Percentiles rank a stretch among this genome's conserved stretches.
phyloP scores from a whole-genome alignment of 2,329 filamentous ascomycete species.

The Aciculosporium take region DNA sequence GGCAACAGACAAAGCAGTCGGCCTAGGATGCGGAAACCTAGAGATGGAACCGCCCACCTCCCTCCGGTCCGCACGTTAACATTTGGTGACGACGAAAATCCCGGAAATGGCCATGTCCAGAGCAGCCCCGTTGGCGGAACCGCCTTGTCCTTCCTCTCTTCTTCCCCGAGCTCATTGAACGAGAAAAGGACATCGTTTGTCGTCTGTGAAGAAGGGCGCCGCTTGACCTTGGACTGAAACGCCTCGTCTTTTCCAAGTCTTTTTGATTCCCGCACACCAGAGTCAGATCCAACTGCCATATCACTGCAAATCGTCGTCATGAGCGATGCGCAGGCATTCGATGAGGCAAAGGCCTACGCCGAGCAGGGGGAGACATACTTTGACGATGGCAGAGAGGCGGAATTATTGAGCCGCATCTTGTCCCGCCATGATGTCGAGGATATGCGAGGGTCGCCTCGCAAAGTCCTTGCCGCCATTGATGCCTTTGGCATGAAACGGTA shows the following conservation, averaged over 20 bases:
- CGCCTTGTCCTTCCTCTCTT: too few relatives aligned
- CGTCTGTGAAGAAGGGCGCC: too few relatives aligned
- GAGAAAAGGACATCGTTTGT: too few relatives aligned
- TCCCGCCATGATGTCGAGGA: slow-evolving; percentile 44
- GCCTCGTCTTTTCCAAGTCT: too few relatives aligned
- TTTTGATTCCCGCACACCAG: neutral
- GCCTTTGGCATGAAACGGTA: slow-evolving; percentile 38
- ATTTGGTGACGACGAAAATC: too few relatives aligned
- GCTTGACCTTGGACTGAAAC: too few relatives aligned
- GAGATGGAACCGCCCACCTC: neutral
- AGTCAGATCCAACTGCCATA: neutral
- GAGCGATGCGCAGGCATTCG: slow-evolving; percentile 14
- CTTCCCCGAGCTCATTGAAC: too few relatives aligned
- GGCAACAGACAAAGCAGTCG: neutral
- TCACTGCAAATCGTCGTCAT: neutral
- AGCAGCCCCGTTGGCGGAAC: too few relatives aligned
- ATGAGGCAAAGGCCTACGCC: slow-evolving; percentile 25
- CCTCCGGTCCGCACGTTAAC: too few relatives aligned
- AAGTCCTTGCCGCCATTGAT: slow-evolving; percentile 56
- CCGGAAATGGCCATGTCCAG: too few relatives aligned
- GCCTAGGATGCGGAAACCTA: too few relatives aligned
- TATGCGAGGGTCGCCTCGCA: slow-evolving; percentile 48
- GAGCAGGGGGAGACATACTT: slow-evolving; percentile 32
- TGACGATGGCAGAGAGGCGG: slow-evolving; percentile 60
- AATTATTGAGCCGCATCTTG: slow-evolving; percentile 57